phyloP scores from a whole-genome alignment of 2,329 filamentous ascomycete species.

The Magnaporthiopsis rhizophila region DNA sequence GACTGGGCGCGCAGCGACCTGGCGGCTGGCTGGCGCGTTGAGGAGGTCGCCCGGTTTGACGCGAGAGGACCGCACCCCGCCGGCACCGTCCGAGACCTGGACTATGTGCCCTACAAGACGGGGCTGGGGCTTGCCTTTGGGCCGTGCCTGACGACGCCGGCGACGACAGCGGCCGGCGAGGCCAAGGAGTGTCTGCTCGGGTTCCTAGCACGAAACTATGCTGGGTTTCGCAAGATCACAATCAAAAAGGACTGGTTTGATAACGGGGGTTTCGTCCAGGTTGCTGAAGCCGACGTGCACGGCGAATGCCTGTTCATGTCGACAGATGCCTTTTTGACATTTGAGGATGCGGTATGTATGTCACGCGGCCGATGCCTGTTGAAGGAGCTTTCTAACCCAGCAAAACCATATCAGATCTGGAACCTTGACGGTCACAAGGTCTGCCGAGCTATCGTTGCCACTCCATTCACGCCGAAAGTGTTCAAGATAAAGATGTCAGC shows the following conservation, averaged over 20 bases:
- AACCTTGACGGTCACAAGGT: slow-evolving; percentile 26
- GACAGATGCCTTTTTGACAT: slow-evolving; percentile 46
- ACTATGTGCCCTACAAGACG: slow-evolving; percentile 39
- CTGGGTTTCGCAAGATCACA: slow-evolving; percentile 46
- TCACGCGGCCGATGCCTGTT: too few relatives aligned
- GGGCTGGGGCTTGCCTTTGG: slow-evolving; percentile 47
- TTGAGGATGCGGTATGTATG: slow-evolving; percentile 40
- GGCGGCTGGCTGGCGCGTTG: slow-evolving; percentile 38
- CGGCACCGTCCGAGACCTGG: slow-evolving; percentile 33
- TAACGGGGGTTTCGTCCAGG: slow-evolving; percentile 26
- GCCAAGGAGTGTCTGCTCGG: slow-evolving; percentile 34
- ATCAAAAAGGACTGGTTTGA: slow-evolving; percentile 27
- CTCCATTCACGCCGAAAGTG: slow-evolving; percentile 38
- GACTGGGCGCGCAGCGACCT: slow-evolving; percentile 14
- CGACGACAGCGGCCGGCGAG: slow-evolving; percentile 16
- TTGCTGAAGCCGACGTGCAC: slow-evolving; percentile 33
- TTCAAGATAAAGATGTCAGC: slow-evolving; percentile 40
- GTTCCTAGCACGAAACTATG: slow-evolving; percentile 41
- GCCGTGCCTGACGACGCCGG: slow-evolving; percentile 34
- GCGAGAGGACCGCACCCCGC: slow-evolving; percentile 35
- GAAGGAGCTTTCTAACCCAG: too few relatives aligned
- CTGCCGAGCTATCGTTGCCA: slow-evolving; percentile 46
- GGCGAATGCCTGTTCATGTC: slow-evolving; percentile 43
- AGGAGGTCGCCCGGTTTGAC: slow-evolving; percentile 41
- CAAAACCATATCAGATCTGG: slow-evolving; percentile 30